Evolutionary conservation across 805 yeast species (phyloP).

Genomic region (Crinitomyces ghanaensis): DNA sequence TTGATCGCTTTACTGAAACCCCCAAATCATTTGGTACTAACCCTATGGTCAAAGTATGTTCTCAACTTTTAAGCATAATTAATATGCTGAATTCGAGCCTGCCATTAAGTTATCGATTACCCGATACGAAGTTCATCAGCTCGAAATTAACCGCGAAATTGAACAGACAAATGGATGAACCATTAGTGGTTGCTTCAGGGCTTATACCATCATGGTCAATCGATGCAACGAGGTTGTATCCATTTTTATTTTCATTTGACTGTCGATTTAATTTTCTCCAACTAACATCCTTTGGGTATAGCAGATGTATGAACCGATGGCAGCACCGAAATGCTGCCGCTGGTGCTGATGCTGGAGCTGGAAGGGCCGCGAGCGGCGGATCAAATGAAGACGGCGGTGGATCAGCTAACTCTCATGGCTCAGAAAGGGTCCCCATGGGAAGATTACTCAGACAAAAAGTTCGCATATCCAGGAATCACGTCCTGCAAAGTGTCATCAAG

Average conservation of each 20-base stretch:
- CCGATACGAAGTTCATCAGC: conserved; percentile 41
- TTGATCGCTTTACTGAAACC: conserved; percentile 11
- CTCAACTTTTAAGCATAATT: conserved; percentile 20
- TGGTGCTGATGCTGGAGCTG: no score
- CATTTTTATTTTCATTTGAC: conserved; percentile 77
- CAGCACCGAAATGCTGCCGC: conserved; percentile 34
- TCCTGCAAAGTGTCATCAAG: conserved; percentile 68
- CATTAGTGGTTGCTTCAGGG: conserved; percentile 76
- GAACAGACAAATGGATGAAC: conserved; percentile 80
- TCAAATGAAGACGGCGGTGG: conserved; percentile 14
- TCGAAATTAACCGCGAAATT: conserved; percentile 78
- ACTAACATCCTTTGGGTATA: conserved; percentile 84
- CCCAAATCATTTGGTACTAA: conserved; percentile 18
- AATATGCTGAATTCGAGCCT: conserved; percentile 18
- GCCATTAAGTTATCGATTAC: conserved; percentile 12
- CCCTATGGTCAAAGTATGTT: conserved; percentile 10
- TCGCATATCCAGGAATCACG: conserved; percentile 55
- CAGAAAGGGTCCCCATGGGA: conserved; percentile 36
- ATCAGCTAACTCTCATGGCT: conserved; percentile 16
- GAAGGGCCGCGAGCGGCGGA: no score
- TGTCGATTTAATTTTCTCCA: conserved; percentile 68
- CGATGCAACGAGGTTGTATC: conserved; percentile 56
- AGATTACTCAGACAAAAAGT: conserved; percentile 70
- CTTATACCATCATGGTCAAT: conserved; percentile 79
- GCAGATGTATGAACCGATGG: conserved; percentile 74